phyloP scores from a whole-genome alignment of 257 asterid genomes.

The Primulina tabacum region DNA sequence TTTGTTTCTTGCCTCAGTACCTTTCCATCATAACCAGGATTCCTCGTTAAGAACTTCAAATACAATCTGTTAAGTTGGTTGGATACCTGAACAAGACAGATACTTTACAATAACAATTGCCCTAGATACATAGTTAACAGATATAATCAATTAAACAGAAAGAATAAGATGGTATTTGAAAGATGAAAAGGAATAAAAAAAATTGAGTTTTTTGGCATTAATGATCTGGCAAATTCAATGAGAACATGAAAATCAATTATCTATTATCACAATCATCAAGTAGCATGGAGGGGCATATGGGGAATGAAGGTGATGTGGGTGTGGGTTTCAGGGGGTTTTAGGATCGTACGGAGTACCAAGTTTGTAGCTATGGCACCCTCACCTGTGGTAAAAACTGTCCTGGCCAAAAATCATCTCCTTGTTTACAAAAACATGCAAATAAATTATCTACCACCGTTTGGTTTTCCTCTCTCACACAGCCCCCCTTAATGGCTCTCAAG shows the following conservation, averaged over 20 bases:
- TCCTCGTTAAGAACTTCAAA: conserved; percentile 87
- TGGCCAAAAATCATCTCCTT: no score
- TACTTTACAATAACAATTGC: conserved; percentile 23
- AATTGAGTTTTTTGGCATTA: neutral
- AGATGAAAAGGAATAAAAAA: neutral
- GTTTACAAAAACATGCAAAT: neutral
- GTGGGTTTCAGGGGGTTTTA: no score
- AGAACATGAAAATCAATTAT: no score
- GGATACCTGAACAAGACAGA: conserved; percentile 62
- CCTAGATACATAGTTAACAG: conserved; percentile 5
- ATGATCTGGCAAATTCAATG: conserved; percentile 6
- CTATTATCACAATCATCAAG: no score
- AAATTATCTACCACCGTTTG: neutral
- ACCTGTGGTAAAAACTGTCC: no score
- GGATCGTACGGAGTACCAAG: no score
- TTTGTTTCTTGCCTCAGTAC: conserved; percentile 38
- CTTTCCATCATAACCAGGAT: conserved; percentile 97
- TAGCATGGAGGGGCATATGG: no score
- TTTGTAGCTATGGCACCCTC: no score
- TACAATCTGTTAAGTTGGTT: conserved; percentile 77
- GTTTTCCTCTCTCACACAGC: neutral
- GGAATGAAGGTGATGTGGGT: no score
- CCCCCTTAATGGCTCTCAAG: neutral
- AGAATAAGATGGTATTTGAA: neutral
- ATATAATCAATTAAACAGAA: neutral